A percentile compares a stretch with the other conserved stretches of the same genome.
phyloP scores from a whole-genome alignment of 192 early-diverging fungal species.

The Funneliformis geosporum region DNA sequence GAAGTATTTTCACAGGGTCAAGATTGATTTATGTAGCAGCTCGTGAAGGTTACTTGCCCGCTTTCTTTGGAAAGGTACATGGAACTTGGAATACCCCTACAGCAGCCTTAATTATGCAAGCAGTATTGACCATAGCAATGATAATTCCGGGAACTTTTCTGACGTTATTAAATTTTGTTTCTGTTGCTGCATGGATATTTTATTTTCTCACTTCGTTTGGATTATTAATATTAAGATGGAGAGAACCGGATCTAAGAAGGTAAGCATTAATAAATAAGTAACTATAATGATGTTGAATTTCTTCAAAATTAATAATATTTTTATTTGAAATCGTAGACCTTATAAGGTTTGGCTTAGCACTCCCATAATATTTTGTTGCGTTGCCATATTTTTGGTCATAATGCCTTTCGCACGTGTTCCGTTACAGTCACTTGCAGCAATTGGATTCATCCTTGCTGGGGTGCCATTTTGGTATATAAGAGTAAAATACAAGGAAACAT shows the following conservation, averaged over 20 bases:
- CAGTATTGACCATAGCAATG: constrained; percentile 59
- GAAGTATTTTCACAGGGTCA: constrained; percentile 71
- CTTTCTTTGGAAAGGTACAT: constrained; percentile 65
- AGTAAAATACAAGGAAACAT: constrained; percentile 22
- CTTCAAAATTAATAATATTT: background rate
- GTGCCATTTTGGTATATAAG: constrained; percentile 51
- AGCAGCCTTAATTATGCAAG: constrained; percentile 66
- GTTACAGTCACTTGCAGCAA: constrained; percentile 47
- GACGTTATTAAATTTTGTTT: constrained; percentile 76
- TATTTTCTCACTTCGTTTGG: constrained; percentile 36
- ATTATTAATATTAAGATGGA: constrained; percentile 52
- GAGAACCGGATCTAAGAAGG: constrained; percentile 60
- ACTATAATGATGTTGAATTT: background rate
- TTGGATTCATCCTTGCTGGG: constrained; percentile 52
- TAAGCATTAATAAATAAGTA: background rate
- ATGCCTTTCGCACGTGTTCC: constrained; percentile 62
- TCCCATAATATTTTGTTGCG: constrained; percentile 64
- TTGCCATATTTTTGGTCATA: constrained; percentile 60
- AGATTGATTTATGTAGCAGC: constrained; percentile 70
- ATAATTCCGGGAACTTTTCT: constrained; percentile 65
- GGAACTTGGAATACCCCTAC: constrained; percentile 61
- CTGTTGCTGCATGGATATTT: constrained; percentile 72
- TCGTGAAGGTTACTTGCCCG: constrained; percentile 66
- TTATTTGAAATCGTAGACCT: constrained; percentile 50
- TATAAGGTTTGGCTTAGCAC: constrained; percentile 69